Conservation (phyloP, 192 early-diverging fungal genomes). For the Podila verticillata region DNA sequence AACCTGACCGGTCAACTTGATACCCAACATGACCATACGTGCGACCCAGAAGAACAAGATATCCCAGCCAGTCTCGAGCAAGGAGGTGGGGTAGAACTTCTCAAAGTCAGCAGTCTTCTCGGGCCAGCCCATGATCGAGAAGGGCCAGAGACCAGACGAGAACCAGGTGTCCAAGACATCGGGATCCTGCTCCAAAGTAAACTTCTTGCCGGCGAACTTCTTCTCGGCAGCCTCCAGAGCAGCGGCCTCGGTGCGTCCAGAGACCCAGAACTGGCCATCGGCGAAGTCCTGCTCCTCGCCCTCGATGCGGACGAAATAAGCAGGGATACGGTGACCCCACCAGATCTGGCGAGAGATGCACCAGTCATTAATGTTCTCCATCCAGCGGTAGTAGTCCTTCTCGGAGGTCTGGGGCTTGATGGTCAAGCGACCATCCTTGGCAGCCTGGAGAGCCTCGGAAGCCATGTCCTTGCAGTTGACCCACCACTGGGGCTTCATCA, state of each 20-base stretch:
- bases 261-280: conserved; percentile 87
- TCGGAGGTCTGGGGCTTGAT: conserved; percentile 89
- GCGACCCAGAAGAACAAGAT: conserved; percentile 99
- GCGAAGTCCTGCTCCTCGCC: conserved; percentile 64
- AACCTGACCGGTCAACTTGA: conserved; percentile 93
- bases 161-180: conserved; percentile 99
- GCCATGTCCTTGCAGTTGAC: conserved; percentile 93
- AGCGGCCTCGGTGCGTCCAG: conserved; percentile 80
- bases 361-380: conserved; percentile 97
- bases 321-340: conserved; percentile 99
- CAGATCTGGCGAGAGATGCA: conserved; percentile 98
- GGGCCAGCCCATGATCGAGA: conserved; percentile 98
- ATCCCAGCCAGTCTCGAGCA: conserved; percentile 98
- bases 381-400: conserved; percentile 96
- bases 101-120: conserved; percentile 86
- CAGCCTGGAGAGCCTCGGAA: conserved; percentile 76
- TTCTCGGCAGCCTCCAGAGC: conserved; percentile 78
- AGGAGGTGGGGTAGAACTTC: conserved; percentile 88
- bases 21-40: conserved; percentile 99
- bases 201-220: conserved; percentile 81
- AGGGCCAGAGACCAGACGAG: conserved; percentile 98
- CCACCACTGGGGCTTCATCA: conserved; percentile 99
- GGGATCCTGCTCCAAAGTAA: conserved; percentile 92
- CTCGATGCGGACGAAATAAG: conserved; percentile 90
- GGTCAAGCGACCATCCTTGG: conserved; percentile 79